A percentile compares a stretch with the other conserved stretches of the same genome.
Conservation (phyloP, 805 yeast species). For the Tetrapisispora phaffii region DNA sequence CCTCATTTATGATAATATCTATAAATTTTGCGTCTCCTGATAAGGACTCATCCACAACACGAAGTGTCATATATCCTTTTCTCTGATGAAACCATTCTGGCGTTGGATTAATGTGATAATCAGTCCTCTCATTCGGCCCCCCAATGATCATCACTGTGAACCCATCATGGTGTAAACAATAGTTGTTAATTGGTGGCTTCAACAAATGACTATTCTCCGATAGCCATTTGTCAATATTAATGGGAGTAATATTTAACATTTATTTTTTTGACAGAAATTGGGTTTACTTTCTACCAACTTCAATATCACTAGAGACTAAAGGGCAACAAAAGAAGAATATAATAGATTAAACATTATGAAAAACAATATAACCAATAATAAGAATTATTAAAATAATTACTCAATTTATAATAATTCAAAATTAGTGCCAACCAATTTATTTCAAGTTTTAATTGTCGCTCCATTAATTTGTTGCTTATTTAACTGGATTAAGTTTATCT, state of each 20-base stretch:
- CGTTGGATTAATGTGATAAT: constrained; percentile 86
- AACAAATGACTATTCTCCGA: constrained; percentile 62
- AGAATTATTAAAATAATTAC: background rate
- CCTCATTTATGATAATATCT: constrained; percentile 69
- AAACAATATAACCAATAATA: background rate
- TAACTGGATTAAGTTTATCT: too few relatives aligned
- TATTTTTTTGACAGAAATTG: background rate
- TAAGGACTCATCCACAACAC: constrained; percentile 52
- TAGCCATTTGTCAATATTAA: constrained; percentile 74
- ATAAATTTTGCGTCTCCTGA: constrained; percentile 50
- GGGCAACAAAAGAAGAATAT: background rate
- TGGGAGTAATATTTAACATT: constrained; percentile 37
- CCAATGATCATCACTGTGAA: constrained; percentile 93
- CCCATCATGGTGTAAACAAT: constrained; percentile 82
- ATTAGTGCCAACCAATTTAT: background rate
- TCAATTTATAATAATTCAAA: too few relatives aligned
- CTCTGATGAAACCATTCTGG: constrained; percentile 89
- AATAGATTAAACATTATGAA: background rate
- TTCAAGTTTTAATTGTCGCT: background rate
- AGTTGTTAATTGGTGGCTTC: constrained; percentile 89
- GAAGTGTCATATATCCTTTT: constrained; percentile 76
- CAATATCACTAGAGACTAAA: too few relatives aligned
- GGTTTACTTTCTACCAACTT: background rate
- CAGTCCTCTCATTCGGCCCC: constrained; percentile 90
- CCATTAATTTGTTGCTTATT: background rate